Evolutionary conservation across 78 protist genomes (phyloP), one percentile per base, ranked within the genome.

Genomic region (Dictyostelium discoideum): DNA sequence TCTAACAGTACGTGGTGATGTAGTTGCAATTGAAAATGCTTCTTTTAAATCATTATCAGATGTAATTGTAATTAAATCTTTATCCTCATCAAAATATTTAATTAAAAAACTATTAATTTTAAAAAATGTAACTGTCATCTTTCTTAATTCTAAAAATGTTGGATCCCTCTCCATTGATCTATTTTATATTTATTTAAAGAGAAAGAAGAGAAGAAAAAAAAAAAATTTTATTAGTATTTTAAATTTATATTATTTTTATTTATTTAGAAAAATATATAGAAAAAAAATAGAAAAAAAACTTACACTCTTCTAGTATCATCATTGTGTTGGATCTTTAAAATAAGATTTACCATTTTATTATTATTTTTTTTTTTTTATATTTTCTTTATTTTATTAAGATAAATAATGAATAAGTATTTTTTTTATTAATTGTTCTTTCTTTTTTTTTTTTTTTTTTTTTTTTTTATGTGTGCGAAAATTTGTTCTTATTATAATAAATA

Each of bases 241-340:
- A 5, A 5, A 42, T 42, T 42, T 42, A 42, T 42, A 42, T 42
- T 42, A 4, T 5, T 42, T 42, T 42, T 42, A 5, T 42, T 42
- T 42, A 5, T 42, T 42, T 42, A 22, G 11, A 74, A 5, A 67
- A 85, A 14, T 44, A 74, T 16, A 4, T 48, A 24, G 2, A 40
- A 3, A 6, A 22, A 3, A 13, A 78, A 32, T 32, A 32, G 37
- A 69, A 24, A 40, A 2, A 72, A 42, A n/a, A 89, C 94, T 24
- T 89, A 89, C 94, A 89, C 26, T 82, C 94, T 89, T 82, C 94
- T 80, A 50, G 63, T 80, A 82, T 89, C 94, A 82, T 85, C 94
- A 16, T 72, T 44, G 54, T 89, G 72, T 83, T 83, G 87, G 37
- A 83, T 57, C 26, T 83, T 83, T 37, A 83, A 48, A 83, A 83